Evolutionary conservation across 192 early-diverging fungal species (phyloP), one percentile per base, ranked within the genome.

Genomic region (Umbelopsis isabellina): DNA sequence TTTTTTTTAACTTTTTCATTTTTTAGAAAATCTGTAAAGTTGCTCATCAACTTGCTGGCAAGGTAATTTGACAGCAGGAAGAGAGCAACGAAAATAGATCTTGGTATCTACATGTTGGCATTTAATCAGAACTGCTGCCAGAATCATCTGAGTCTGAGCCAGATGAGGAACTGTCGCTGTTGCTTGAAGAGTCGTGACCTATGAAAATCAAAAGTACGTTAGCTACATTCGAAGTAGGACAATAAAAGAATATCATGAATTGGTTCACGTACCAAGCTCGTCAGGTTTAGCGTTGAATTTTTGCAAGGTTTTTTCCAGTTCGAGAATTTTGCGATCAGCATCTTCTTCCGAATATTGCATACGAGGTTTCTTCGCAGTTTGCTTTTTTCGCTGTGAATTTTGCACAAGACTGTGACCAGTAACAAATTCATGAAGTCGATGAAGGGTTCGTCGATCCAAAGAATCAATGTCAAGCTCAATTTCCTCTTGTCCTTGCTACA

Each of bases 391-490:
- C 84, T 84, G 22, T 69, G 72, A 49, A 82, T 79, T 25, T 25
- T 35, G 70, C 46, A 74, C 46, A 22, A 78, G 45, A 23, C 72
- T 78, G 48, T 82, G 78, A 21, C 84, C 85, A 25, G 84, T 87
- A 8, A 96, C 96, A 79, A 92, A 97, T 48, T 92, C 85, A 75
- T 97, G 95, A 47, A 99, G 81, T 74, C 88, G 86, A 76, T 87
- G 92, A 25, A 97, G 85, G 12, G 95, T 96, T 33, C 78, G 80
- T 68, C 89, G 87, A 76, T 94, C 92, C 50, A 98, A 82, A 0
- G 92, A 84, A 69, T 97, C 96, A 80, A 99, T 97, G 70, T 99
- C 97, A 72, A 99, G 84, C 75, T 98, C 96, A 68, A 98, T 94
- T 78, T 98, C 96, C 46, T 93, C 92, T 68, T 92, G 88, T 6